Percentiles rank a stretch among this genome's conserved stretches.
Evolutionary conservation across 352 stramenopile genomes (phyloP).

Genomic region (Thraustochytrium striatum): DNA sequence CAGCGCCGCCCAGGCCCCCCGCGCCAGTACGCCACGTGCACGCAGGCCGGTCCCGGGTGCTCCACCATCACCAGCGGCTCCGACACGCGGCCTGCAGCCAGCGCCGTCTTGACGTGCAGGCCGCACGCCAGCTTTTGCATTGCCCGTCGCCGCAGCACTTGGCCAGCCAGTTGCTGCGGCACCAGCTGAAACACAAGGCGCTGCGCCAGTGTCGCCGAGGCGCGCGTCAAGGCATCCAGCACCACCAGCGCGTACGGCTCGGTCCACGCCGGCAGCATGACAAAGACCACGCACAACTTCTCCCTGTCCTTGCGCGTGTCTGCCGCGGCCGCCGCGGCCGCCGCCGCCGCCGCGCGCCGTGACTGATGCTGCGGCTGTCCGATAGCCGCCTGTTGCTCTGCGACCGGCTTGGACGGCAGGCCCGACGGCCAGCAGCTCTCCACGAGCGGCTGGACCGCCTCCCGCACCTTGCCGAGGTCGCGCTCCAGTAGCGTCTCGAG

Average conservation of each 20-base stretch:
- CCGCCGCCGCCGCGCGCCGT: no score
- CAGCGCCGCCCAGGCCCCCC: background rate
- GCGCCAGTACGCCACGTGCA: background rate
- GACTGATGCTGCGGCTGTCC: no score
- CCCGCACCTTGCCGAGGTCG: no score
- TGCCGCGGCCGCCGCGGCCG: no score
- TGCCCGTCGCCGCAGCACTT: background rate
- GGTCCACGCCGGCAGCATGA: background rate
- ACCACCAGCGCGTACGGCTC: background rate
- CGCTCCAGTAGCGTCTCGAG: conserved; percentile 12
- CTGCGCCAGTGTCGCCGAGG: background rate
- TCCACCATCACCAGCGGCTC: background rate
- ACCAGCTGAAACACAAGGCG: background rate
- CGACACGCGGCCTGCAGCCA: background rate
- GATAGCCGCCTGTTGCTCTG: no score
- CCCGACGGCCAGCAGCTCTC: no score
- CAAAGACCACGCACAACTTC: background rate
- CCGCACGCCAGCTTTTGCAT: background rate
- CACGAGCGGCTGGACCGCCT: no score
- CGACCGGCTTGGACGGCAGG: no score
- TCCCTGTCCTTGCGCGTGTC: background rate
- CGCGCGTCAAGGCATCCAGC: background rate
- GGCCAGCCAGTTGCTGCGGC: background rate
- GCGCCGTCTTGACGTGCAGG: background rate
- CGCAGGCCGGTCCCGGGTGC: background rate